A percentile compares a stretch with the other conserved stretches of the same genome.
These are phyloP conservation scores for Sarcocystis neurona DNA, from an alignment of 169 alveolate species.

Conservation along the genomic window DNA sequence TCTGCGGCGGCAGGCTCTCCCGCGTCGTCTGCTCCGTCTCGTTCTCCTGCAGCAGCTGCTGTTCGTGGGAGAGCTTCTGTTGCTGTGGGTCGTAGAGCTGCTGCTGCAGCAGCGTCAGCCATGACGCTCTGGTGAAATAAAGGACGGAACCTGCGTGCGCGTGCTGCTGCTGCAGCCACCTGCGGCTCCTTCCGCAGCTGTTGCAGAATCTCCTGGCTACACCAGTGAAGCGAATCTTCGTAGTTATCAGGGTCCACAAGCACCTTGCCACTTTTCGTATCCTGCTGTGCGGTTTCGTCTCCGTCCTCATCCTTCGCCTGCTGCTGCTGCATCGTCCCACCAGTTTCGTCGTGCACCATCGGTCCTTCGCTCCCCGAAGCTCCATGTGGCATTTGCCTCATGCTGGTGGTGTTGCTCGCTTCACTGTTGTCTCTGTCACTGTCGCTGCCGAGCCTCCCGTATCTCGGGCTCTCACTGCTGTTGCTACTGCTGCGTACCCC, in stretches of 20 bases:
- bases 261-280: background rate
- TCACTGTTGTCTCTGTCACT: too few relatives aligned
- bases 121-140: constrained; percentile 51
- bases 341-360: too few relatives aligned
- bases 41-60: background rate
- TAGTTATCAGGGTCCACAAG: too few relatives aligned
- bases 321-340: too few relatives aligned
- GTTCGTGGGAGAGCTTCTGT: too few relatives aligned
- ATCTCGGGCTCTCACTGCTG: background rate
- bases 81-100: too few relatives aligned
- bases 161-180: constrained; percentile 44
- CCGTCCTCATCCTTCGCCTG: background rate
- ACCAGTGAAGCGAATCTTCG: constrained; percentile 63
- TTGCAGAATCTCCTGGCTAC: constrained; percentile 60
- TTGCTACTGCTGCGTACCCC: constrained; percentile 25
- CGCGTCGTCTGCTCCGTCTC: background rate
- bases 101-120: constrained; percentile 51
- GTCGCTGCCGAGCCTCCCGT: constrained; percentile 5
- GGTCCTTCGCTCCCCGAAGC: too few relatives aligned
- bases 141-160: constrained; percentile 27
- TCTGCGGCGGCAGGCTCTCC: background rate
- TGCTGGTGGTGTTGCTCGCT: constrained; percentile 48
- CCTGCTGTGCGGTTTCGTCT: background rate
- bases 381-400: too few relatives aligned
- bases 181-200: constrained; percentile 42